Percentiles rank a stretch among this genome's conserved stretches.
Evolutionary conservation across 2,329 filamentous ascomycete species (phyloP).

Genomic region (Aspergillus fischeri): DNA sequence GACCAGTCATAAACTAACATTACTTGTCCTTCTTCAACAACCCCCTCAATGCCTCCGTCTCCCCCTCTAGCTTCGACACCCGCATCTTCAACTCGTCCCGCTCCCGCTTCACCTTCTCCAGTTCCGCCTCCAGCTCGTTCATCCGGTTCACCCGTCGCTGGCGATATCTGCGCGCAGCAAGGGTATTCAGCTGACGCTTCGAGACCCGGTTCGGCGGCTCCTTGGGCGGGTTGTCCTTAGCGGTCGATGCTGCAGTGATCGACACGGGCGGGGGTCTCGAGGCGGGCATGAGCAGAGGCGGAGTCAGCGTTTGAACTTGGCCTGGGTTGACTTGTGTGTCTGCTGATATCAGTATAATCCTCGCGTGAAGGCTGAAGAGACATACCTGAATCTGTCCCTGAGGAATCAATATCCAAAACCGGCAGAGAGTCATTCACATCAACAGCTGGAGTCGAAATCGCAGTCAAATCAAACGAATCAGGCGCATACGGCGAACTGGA

Average conservation of each 20-base stretch:
- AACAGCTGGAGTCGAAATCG: not conserved
- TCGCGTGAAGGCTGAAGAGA: no score
- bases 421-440: not conserved
- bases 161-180: conserved; percentile 34
- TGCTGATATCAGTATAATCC: not conserved
- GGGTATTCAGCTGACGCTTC: conserved; percentile 34
- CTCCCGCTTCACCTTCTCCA: conserved; percentile 28
- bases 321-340: not conserved
- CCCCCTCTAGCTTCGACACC: conserved; percentile 34
- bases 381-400: not conserved
- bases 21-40: conserved; percentile 12
- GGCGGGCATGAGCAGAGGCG: not conserved
- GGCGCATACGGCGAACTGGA: not conserved
- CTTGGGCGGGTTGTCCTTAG: conserved; percentile 2
- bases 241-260: not conserved
- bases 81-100: conserved; percentile 33
- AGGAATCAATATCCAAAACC: not conserved
- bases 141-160: conserved; percentile 33
- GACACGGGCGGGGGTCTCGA: not conserved
- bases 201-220: conserved; percentile 19
- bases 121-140: conserved; percentile 30
- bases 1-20: not conserved
- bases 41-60: conserved; percentile 31
- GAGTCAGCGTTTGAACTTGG: not conserved
- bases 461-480: not conserved